Percentiles rank a stretch among this genome's conserved stretches.
These are phyloP conservation scores for Macrolepiota fuliginosa DNA, from an alignment of 768 basidiomycete genomes.

Conservation along the genomic window DNA sequence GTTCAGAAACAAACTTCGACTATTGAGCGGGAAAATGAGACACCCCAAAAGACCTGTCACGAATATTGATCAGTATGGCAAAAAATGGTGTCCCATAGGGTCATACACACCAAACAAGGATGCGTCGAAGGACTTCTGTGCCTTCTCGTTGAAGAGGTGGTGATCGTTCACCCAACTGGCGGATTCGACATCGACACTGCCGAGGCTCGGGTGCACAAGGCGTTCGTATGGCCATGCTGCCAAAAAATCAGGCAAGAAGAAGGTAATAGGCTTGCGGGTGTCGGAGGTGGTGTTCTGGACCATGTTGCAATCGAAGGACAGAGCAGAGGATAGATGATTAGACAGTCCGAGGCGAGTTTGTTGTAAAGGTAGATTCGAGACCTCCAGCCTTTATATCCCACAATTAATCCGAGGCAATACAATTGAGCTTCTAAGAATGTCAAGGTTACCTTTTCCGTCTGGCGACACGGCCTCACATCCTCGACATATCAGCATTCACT, in stretches of 20 bases:
- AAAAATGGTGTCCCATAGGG: no score
- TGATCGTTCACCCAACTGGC: conserved; percentile 23
- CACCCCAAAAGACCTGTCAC: conserved; percentile 13
- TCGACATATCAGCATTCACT: no score
- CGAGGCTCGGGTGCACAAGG: conserved; percentile 10
- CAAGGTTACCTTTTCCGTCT: no score
- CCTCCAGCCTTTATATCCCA: no score
- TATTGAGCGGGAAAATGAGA: neutral
- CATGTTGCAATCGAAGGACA: neutral
- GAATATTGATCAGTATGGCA: neutral
- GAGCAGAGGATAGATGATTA: neutral
- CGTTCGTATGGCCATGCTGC: conserved; percentile 11
- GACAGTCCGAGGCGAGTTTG: neutral
- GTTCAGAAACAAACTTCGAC: neutral
- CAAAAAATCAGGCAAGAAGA: conserved; percentile 9
- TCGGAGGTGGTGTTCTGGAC: neutral
- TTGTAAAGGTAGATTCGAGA: no score
- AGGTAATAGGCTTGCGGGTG: neutral
- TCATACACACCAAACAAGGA: conserved; percentile 21
- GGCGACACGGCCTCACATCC: no score
- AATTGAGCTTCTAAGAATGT: no score
- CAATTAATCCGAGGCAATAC: no score
- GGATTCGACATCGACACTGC: conserved; percentile 21
- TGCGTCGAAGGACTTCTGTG: conserved; percentile 21
- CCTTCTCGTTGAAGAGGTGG: conserved; percentile 22